These are phyloP conservation scores for Colletotrichum sp. DNA, from an alignment of 2,329 filamentous ascomycete genomes.

Conservation along the genomic window DNA sequence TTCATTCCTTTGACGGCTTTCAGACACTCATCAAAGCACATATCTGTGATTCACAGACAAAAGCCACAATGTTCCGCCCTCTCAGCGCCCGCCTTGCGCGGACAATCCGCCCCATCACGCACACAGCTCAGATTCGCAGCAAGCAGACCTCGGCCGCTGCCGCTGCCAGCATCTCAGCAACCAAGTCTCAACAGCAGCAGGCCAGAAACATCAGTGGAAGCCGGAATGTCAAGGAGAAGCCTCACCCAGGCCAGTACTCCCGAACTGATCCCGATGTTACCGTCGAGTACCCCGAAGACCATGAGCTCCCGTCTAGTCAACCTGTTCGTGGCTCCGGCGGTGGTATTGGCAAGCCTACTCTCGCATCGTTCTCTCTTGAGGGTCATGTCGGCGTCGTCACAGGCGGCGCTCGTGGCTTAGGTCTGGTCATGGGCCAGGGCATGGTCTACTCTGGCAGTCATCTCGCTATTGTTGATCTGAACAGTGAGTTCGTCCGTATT, in stretches of 20 bases:
- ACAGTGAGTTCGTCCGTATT: constrained; percentile 65
- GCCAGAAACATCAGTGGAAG: constrained; percentile 33
- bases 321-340: constrained; percentile 80
- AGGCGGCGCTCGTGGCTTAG: constrained; percentile 86
- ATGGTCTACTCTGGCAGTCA: constrained; percentile 88
- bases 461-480: constrained; percentile 91
- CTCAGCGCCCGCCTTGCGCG: constrained; percentile 18
- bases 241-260: constrained; percentile 66
- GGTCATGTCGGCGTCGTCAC: constrained; percentile 85
- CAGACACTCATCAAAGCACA: not conserved
- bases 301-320: constrained; percentile 72
- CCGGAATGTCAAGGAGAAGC: constrained; percentile 40
- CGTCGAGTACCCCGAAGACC: constrained; percentile 79
- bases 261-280: constrained; percentile 81
- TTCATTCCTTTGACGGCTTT: not conserved
- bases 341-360: constrained; percentile 82
- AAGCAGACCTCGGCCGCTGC: constrained; percentile 19
- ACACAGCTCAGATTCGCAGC: not conserved
- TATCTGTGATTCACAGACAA: not conserved
- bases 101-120: constrained; percentile 8
- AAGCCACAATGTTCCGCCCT: constrained; percentile 19
- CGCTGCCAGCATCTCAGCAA: constrained; percentile 20
- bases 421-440: constrained; percentile 91
- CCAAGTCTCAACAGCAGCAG: constrained; percentile 16
- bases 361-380: constrained; percentile 86